Percentiles rank a stretch among this genome's conserved stretches.
Evolutionary conservation across 495 filamentous ascomycete species (phyloP).

Genomic region (Trichoderma orchidacearum): DNA sequence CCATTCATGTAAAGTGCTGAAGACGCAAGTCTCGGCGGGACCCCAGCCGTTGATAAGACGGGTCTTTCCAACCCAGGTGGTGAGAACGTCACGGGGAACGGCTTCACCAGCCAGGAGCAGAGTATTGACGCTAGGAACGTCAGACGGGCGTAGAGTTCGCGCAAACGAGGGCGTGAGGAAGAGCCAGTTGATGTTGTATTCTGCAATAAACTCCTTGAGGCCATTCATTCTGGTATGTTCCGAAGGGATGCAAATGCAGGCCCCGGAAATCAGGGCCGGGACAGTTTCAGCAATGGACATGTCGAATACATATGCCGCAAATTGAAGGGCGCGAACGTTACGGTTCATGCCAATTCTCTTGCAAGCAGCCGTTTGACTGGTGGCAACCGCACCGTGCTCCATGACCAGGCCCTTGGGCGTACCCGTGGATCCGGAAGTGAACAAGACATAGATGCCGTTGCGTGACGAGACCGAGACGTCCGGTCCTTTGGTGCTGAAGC

Average conservation of each 20-base stretch:
- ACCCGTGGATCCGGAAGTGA: slow-evolving; percentile 37
- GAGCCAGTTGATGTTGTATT: slow-evolving; percentile 21
- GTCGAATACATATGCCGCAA: slow-evolving; percentile 51
- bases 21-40: slow-evolving; percentile 21
- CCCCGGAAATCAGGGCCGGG: neutral
- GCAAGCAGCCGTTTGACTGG: slow-evolving; percentile 23
- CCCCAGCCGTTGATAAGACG: neutral
- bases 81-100: neutral
- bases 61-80: neutral
- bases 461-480: slow-evolving; percentile 24
- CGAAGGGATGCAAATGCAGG: neutral
- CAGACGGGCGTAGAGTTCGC: slow-evolving; percentile 13
- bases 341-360: slow-evolving; percentile 22
- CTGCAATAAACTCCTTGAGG: neutral
- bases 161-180: slow-evolving; percentile 38
- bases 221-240: neutral
- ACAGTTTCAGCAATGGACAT: slow-evolving; percentile 31
- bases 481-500: neutral
- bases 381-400: slow-evolving; percentile 23
- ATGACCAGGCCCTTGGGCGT: slow-evolving; percentile 28
- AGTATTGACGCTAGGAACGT: neutral
- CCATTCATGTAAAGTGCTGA: slow-evolving; percentile 15
- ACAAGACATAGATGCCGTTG: slow-evolving; percentile 33
- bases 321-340: slow-evolving; percentile 39
- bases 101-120: neutral